These are phyloP conservation scores for Plenodomus biglobosus DNA, from an alignment of 2,329 filamentous ascomycete species.

Conservation along the genomic window DNA sequence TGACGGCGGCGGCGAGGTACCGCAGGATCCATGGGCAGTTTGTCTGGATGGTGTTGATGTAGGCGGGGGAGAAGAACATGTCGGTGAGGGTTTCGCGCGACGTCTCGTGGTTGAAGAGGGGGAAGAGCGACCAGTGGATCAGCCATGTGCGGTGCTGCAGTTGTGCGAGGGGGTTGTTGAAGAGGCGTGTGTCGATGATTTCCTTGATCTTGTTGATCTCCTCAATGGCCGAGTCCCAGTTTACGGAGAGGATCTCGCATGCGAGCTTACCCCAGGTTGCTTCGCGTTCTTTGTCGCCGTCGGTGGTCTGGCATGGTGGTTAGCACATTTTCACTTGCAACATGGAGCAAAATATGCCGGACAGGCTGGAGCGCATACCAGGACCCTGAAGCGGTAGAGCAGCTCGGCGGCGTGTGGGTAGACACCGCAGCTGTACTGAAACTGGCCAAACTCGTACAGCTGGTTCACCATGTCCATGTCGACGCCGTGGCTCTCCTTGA, in stretches of 20 bases:
- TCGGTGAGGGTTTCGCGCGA: slow-evolving; percentile 90
- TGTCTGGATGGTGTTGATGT: slow-evolving; percentile 99
- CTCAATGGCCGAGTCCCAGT: slow-evolving; percentile 83
- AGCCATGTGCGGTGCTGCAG: slow-evolving; percentile 96
- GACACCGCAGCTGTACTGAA: slow-evolving; percentile 96
- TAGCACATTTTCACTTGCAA: slow-evolving; percentile 9
- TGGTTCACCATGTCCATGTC: slow-evolving; percentile 94
- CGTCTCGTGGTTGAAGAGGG: slow-evolving; percentile 95
- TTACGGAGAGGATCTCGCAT: slow-evolving; percentile 89
- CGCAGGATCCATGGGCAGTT: slow-evolving; percentile 94
- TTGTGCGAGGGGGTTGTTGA: slow-evolving; percentile 94
- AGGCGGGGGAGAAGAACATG: slow-evolving; percentile 93
- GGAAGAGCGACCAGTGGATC: slow-evolving; percentile 98
- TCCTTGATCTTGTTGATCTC: slow-evolving; percentile 67
- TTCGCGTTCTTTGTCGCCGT: slow-evolving; percentile 94
- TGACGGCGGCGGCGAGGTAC: slow-evolving; percentile 91
- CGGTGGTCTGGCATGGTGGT: slow-evolving; percentile 64
- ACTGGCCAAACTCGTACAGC: slow-evolving; percentile 93
- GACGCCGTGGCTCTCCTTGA: slow-evolving; percentile 95
- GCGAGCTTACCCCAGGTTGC: slow-evolving; percentile 98
- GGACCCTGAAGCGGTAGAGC: slow-evolving; percentile 95
- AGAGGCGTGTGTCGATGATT: slow-evolving; percentile 88
- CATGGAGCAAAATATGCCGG: too few species aligned
- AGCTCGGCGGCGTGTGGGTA: slow-evolving; percentile 88
- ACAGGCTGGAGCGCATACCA: slow-evolving; percentile 49